phyloP scores from a whole-genome alignment of 768 basidiomycete species.

The Hebeloma cylindrosporum region DNA sequence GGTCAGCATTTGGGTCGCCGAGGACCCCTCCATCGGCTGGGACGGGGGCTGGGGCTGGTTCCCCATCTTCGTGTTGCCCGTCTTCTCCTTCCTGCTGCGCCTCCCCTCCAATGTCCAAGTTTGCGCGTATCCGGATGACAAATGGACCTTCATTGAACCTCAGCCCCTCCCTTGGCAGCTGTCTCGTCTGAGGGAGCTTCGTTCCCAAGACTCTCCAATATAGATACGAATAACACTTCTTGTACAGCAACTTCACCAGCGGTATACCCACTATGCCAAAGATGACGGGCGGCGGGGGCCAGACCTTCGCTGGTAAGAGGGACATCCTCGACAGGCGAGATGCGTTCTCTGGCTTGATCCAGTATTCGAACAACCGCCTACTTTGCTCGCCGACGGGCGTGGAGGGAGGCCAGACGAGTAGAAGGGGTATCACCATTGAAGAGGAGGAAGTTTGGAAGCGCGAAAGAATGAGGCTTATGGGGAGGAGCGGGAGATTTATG shows the following conservation, averaged over 20 bases:
- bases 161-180: constrained; percentile 26
- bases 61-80: constrained; percentile 2
- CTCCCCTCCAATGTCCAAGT: constrained; percentile 19
- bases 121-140: constrained; percentile 36
- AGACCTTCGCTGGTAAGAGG: constrained; percentile 26
- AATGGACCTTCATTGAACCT: constrained; percentile 34
- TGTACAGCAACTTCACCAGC: constrained; percentile 45
- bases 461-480: constrained; percentile 63
- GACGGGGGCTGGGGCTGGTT: constrained; percentile 20
- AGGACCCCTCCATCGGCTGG: constrained; percentile 19
- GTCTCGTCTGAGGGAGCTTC: constrained; percentile 24
- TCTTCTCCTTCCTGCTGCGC: constrained; percentile 10
- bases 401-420: constrained; percentile 48
- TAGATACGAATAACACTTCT: constrained; percentile 37
- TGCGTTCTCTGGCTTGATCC: constrained; percentile 34
- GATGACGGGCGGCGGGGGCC: constrained; percentile 63
- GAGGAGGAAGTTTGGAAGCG: constrained; percentile 44
- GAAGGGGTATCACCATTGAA: constrained; percentile 43
- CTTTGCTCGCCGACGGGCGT: constrained; percentile 32
- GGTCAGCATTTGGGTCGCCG: constrained; percentile 34
- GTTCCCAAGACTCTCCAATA: constrained; percentile 46
- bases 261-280: constrained; percentile 57
- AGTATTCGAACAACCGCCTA: constrained; percentile 32
- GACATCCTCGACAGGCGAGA: constrained; percentile 35
- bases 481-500: constrained; percentile 72